These are phyloP conservation scores for Trichoderma brevicompactum DNA, from an alignment of 2,329 filamentous ascomycete species.

Conservation along the genomic window DNA sequence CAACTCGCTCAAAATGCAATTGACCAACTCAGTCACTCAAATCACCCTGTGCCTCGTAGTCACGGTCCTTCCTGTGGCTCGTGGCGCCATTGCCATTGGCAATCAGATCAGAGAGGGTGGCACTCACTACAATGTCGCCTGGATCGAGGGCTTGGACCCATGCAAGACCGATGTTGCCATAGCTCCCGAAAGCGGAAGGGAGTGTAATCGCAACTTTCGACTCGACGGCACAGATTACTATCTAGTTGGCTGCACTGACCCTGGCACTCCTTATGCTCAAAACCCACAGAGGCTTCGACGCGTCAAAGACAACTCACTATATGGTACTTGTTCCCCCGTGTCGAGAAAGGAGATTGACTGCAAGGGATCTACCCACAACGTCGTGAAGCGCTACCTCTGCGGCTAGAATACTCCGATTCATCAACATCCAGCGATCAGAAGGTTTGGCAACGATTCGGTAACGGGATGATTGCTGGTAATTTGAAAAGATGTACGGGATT, in stretches of 20 bases:
- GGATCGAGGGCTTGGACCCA: conserved; percentile 6
- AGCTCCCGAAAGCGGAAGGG: background rate
- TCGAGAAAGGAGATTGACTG: conserved; percentile 1
- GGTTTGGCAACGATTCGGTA: too few relatives aligned
- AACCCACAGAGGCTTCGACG: conserved; percentile 7
- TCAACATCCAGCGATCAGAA: background rate
- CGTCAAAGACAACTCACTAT: conserved; percentile 6
- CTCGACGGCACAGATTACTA: conserved; percentile 10
- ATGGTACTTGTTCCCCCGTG: background rate
- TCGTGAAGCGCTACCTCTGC: conserved; percentile 1
- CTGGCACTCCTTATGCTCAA: background rate
- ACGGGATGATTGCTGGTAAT: too few relatives aligned
- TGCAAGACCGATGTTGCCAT: background rate
- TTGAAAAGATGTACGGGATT: too few relatives aligned
- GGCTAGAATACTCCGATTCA: background rate
- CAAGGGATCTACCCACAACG: background rate
- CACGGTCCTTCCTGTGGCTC: background rate
- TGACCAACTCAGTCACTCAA: conserved; percentile 4
- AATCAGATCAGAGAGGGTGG: conserved; percentile 3
- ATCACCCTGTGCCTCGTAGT: conserved; percentile 6
- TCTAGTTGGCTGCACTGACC: conserved; percentile 5
- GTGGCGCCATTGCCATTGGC: background rate
- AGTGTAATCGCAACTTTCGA: conserved; percentile 3
- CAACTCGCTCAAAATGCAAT: background rate
- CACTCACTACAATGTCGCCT: conserved; percentile 11